Evolutionary conservation across 75 land plant species (phyloP), one percentile per base, ranked within the genome.

Genomic region (Pinus albicaulis): DNA sequence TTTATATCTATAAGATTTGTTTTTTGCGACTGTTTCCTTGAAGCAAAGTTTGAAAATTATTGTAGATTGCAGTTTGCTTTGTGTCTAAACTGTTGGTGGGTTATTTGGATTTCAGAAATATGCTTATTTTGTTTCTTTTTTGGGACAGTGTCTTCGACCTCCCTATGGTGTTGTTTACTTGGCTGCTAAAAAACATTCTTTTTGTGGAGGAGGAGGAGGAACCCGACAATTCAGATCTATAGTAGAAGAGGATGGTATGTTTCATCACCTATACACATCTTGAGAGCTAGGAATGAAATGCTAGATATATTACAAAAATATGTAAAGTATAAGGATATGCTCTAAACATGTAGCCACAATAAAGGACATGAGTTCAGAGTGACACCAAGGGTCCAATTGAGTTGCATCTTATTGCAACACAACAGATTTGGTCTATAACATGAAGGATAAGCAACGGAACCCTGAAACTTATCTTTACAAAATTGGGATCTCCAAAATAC

Each of bases 111-210:
- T 17, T 56, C 2, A 4, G 19, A 16, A 53, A 22, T 25, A 73
- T 25, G 13, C n/a, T 53, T 26, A 52, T 22, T 24, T 62, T 68
- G 44, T 76, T 15, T 44, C 41, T 16, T 57, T 65, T 16, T 58
- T 24, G 20, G 63, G 71, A 6, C 84, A 92, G 95, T 92, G 95
- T 53, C 69, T 92, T 72, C 83, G 91, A 79, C 95, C 95, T 24
- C 92, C 90, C 7, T 92, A 92, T 82, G 95, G 95, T 23, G 91
- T 92, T 7, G 11, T 86, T 57, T 92, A 91, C 77, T 74, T 92
- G 74, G 93, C 93, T 36, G 90, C 81, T 34, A 92, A 91, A 82
- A 92, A 88, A 79, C 79, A 84, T 71, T 80, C 77, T 58, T 81
- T 86, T 41, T 59, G 22, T 72, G 89, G 95, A 24, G 78, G 76